Evolutionary conservation across 495 filamentous ascomycete species (phyloP).

Genomic region (Lasiosphaeria hispida): DNA sequence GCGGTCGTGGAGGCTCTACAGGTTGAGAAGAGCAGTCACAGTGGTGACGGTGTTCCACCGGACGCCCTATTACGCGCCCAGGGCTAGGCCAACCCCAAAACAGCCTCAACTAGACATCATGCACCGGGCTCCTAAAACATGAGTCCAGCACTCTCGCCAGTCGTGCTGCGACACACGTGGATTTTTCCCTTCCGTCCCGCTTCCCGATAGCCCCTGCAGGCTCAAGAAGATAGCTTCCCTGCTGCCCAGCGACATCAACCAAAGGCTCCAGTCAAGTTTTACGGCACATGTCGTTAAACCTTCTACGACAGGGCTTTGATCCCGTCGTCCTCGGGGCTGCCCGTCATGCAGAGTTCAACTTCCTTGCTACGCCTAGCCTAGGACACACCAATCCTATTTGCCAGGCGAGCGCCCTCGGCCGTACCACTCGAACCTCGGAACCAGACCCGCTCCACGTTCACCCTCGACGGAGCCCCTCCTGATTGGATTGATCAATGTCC

Average conservation of each 20-base stretch:
- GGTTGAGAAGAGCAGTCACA: neutral
- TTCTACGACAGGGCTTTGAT: neutral
- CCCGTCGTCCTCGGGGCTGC: constrained; percentile 4
- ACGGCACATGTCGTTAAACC: constrained; percentile 26
- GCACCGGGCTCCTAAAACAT: neutral
- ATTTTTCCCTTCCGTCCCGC: constrained; percentile 7
- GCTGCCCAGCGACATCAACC: neutral
- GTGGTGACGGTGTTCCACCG: neutral
- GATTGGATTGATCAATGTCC: constrained; percentile 17
- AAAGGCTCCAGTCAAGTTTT: constrained; percentile 9
- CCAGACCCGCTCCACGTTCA: neutral
- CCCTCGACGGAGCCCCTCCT: neutral
- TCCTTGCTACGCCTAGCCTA: too few species aligned
- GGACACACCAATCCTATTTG: too few species aligned
- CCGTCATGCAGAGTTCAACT: neutral
- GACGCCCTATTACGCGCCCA: neutral
- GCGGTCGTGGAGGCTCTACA: constrained; percentile 27
- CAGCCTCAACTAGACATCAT: neutral
- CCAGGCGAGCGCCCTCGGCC: neutral
- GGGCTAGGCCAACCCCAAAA: neutral
- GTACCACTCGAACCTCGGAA: constrained; percentile 4
- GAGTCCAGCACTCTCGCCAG: neutral
- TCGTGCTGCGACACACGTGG: constrained; percentile 2
- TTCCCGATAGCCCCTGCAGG: constrained; percentile 2
- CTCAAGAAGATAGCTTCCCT: constrained; percentile 5